Evolutionary conservation across 306 rosid species (phyloP).

Genomic region (Vigna trinervia): DNA sequence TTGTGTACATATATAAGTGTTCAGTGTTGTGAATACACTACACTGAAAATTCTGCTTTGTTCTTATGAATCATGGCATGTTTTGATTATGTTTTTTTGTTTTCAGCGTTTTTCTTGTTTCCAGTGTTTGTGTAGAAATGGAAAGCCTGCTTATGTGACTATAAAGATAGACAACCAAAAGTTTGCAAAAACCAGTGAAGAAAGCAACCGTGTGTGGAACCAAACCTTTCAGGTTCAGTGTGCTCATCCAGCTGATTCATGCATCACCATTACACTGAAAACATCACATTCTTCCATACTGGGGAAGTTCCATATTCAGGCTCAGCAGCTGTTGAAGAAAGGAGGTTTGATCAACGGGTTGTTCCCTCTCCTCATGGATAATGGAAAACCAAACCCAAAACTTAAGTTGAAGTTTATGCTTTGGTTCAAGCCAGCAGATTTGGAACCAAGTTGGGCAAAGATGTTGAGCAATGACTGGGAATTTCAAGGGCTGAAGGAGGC

Average conservation of each 20-base stretch:
- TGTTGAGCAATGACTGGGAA: constrained; percentile 53
- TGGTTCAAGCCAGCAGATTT: constrained; percentile 86
- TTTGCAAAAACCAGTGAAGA: constrained; percentile 71
- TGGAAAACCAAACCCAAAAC: constrained; percentile 71
- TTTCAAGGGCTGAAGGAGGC: constrained; percentile 72
- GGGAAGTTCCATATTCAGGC: constrained; percentile 76
- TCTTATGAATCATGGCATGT: constrained; percentile 10
- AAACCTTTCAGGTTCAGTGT: constrained; percentile 80
- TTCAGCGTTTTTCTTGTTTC: constrained; percentile 31
- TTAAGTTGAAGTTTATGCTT: constrained; percentile 70
- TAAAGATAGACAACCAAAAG: constrained; percentile 67
- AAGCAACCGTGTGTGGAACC: constrained; percentile 75
- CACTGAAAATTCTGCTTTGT: constrained; percentile 13
- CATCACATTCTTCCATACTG: constrained; percentile 54
- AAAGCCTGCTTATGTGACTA: constrained; percentile 72
- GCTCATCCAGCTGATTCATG: constrained; percentile 76
- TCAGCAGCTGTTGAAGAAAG: constrained; percentile 56
- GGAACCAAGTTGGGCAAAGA: constrained; percentile 70
- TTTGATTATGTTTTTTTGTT: background rate
- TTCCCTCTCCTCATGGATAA: constrained; percentile 71
- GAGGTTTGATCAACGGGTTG: constrained; percentile 67
- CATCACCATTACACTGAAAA: constrained; percentile 69
- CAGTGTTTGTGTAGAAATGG: constrained; percentile 65
- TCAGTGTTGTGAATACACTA: constrained; percentile 2
- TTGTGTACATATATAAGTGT: too few species aligned